A percentile compares a stretch with the other conserved stretches of the same genome.
Evolutionary conservation across 768 basidiomycete genomes (phyloP).

Genomic region (Lactifluus pinguis): DNA sequence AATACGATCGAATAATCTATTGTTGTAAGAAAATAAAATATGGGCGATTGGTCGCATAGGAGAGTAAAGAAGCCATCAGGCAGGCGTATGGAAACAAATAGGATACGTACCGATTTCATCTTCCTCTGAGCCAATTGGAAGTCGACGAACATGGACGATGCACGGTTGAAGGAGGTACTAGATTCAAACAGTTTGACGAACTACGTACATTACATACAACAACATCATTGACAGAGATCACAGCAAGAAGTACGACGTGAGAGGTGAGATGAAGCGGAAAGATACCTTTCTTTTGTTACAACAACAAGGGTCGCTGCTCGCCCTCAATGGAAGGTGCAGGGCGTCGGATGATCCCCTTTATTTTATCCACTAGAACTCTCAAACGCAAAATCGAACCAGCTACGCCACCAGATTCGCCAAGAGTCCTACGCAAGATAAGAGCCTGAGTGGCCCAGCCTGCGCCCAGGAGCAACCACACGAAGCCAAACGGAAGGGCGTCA

Average conservation of each 20-base stretch:
- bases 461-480: conserved; percentile 25
- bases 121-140: conserved; percentile 31
- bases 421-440: background rate
- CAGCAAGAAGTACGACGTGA: background rate
- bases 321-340: background rate
- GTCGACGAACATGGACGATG: background rate
- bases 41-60: conserved; percentile 22
- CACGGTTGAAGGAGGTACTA: background rate
- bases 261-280: background rate
- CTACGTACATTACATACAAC: background rate
- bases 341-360: background rate
- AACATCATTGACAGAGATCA: background rate
- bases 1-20: conserved; percentile 46
- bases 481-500: conserved; percentile 21
- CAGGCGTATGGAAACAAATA: background rate
- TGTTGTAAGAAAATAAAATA: too few species aligned
- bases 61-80: conserved; percentile 38
- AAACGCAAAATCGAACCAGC: background rate
- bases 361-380: background rate
- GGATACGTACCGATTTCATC: conserved; percentile 42
- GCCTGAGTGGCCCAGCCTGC: conserved; percentile 11
- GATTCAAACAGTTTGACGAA: background rate
- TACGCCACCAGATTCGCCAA: background rate
- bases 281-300: background rate
- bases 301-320: conserved; percentile 4